These are phyloP conservation scores for Xylariaceae sp. DNA, from an alignment of 2,329 filamentous ascomycete species.

Conservation along the genomic window DNA sequence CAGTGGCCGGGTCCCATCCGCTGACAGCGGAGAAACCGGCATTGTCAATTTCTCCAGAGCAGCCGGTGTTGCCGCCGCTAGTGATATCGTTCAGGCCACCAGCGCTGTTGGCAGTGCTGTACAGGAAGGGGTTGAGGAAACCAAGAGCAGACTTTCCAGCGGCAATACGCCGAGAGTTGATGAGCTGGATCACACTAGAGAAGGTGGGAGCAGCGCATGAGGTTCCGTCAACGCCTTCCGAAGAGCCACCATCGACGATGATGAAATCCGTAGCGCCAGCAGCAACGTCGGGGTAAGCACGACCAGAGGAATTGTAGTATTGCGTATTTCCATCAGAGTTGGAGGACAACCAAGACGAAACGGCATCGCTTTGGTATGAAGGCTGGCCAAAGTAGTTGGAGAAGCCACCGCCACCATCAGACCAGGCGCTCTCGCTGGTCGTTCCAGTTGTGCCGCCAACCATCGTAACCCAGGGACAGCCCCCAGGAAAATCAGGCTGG, in stretches of 20 bases:
- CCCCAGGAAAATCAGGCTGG: slow-evolving; percentile 4
- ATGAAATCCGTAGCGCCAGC: slow-evolving; percentile 2
- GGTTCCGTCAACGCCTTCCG: slow-evolving; percentile 3
- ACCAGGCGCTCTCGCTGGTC: slow-evolving; percentile 1
- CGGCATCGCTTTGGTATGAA: slow-evolving; percentile 1
- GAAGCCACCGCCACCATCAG: slow-evolving; percentile 6
- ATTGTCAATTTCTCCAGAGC: slow-evolving; percentile 1
- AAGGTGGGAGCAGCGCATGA: slow-evolving; percentile 9
- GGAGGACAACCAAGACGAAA: slow-evolving; percentile 1
- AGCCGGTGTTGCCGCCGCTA: slow-evolving; percentile 3
- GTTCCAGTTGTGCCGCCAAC: slow-evolving; percentile 8
- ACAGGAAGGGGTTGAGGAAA: slow-evolving; percentile 11
- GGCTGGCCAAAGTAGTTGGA: slow-evolving; percentile 8
- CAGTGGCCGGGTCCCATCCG: slow-evolving; percentile 11
- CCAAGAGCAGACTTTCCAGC: slow-evolving; percentile 5
- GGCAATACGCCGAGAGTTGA: slow-evolving; percentile 9
- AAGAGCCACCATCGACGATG: slow-evolving; percentile 2
- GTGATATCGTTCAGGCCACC: slow-evolving; percentile 6
- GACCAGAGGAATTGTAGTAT: slow-evolving; percentile 9
- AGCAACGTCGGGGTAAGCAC: slow-evolving; percentile 10
- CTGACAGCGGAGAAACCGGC: slow-evolving; percentile 7
- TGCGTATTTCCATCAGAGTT: slow-evolving; percentile 5
- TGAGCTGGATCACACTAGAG: slow-evolving; percentile 5
- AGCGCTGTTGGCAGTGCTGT: neutral
- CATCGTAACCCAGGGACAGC: slow-evolving; percentile 9